Evolutionary conservation across 257 asterid species (phyloP).

Genomic region (Nemophila menziesii): DNA sequence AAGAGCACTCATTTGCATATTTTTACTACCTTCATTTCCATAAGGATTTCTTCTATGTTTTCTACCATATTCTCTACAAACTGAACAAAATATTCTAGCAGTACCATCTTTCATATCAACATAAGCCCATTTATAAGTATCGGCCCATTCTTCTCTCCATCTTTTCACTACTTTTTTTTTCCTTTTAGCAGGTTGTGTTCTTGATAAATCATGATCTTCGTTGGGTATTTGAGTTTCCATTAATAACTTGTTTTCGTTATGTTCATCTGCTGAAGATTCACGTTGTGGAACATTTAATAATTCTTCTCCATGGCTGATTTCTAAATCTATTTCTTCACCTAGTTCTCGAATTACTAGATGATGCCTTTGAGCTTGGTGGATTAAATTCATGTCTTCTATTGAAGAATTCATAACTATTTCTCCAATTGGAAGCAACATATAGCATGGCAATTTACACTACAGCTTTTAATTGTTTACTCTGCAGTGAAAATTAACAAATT

Average conservation of each 20-base stretch:
- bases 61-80: conserved; percentile 94
- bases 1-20: conserved; percentile 99
- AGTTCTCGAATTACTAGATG: conserved; percentile 79
- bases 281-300: conserved; percentile 62
- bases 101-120: conserved; percentile 91
- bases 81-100: conserved; percentile 94
- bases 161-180: conserved; percentile 96
- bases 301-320: conserved; percentile 84
- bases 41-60: conserved; percentile 97
- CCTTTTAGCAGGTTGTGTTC: conserved; percentile 63
- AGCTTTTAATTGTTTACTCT: not conserved
- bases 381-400: conserved; percentile 90
- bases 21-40: conserved; percentile 98
- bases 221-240: conserved; percentile 50
- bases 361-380: conserved; percentile 94
- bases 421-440: conserved; percentile 75
- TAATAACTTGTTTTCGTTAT: conserved; percentile 56
- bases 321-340: conserved; percentile 93
- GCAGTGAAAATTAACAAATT: not conserved
- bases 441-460: conserved; percentile 52
- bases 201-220: conserved; percentile 64
- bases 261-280: conserved; percentile 73
- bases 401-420: conserved; percentile 74
- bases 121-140: conserved; percentile 98
- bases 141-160: conserved; percentile 99